Conservation (phyloP, 2,329 filamentous ascomycete genomes). For the Stylonectria norvegica region DNA sequence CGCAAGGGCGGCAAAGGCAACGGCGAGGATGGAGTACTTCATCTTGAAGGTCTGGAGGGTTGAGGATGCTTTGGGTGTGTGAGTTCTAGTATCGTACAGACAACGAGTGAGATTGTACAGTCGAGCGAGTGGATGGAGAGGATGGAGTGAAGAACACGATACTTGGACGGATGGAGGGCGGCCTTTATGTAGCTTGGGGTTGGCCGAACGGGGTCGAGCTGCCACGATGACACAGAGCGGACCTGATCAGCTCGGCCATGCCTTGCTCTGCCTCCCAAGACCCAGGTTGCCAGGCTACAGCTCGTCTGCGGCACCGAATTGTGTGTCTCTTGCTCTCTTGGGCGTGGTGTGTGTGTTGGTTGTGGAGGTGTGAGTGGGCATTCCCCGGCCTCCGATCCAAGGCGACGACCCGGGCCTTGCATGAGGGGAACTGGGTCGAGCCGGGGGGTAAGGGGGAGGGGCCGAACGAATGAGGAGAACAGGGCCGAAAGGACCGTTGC, state of each 20-base stretch:
- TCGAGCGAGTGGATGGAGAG: conserved; percentile 32
- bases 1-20: conserved; percentile 34
- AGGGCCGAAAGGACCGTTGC: conserved; percentile 13
- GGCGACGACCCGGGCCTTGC: conserved; percentile 20
- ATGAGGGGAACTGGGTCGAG: conserved; percentile 1
- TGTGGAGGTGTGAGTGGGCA: conserved; percentile 4
- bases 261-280: too few species aligned
- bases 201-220: conserved; percentile 1
- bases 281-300: too few species aligned
- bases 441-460: not conserved
- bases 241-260: too few species aligned
- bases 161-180: conserved; percentile 14
- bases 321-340: too few species aligned
- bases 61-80: conserved; percentile 10
- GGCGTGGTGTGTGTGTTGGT: too few species aligned
- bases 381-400: conserved; percentile 15
- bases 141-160: conserved; percentile 9
- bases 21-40: conserved; percentile 36
- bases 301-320: too few species aligned
- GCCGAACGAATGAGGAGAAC: conserved; percentile 13
- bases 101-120: conserved; percentile 30
- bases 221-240: not conserved
- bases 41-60: conserved; percentile 30
- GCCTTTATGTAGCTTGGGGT: conserved; percentile 30
- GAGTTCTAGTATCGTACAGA: too few species aligned